Evolutionary conservation across 352 stramenopile species (phyloP), one percentile per base, ranked within the genome.

Genomic region (Phytophthora macrochlamydospora): DNA sequence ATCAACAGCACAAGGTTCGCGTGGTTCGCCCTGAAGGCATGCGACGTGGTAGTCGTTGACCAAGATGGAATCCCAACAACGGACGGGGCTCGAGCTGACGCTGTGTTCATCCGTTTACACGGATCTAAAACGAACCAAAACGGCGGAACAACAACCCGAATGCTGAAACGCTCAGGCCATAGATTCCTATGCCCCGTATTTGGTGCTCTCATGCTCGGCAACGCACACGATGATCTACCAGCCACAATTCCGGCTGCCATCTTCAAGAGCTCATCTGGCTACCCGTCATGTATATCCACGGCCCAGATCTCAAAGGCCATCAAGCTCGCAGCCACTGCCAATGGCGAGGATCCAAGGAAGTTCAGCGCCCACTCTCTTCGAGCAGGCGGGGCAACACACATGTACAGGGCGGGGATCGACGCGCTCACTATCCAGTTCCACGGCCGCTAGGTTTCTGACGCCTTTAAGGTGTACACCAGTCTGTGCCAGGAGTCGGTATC

Each of bases 351-450:
- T 1, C 50, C 50, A 6, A 56, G 2, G 0, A 3, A 7, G 14
- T 59, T 40, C n/a, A 66, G 49, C 12, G 2, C 40, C 1, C 28
- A 66, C 43, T 59, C 59, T 2, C 43, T 66, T 2, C 45, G 59
- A 11, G 40, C 59, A 1, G 59, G 58, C 18, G 58, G 49, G 3
- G 40, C 37, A 7, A 51, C 48, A 2, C 58, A 65, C 51, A 42
- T 58, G 37, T 58, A 58, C 14, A 35, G 37, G 1, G 38, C 51
- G 3, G 37, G 37, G 5, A 37, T 58, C 13, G 58, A 65, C 24
- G 43, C n/a, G 4, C 50, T 59, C 2, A 59, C 50, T 1, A 65
- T 65, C 31, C 43, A 65, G 35, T 55, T 65, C 29, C 59, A 65
- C 40, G 58, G 49, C 3, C 37, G 58, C 5, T 58, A 50, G 58